Evolutionary conservation across 768 basidiomycete species (phyloP).

Genomic region (Sporobolomyces phaffii): DNA sequence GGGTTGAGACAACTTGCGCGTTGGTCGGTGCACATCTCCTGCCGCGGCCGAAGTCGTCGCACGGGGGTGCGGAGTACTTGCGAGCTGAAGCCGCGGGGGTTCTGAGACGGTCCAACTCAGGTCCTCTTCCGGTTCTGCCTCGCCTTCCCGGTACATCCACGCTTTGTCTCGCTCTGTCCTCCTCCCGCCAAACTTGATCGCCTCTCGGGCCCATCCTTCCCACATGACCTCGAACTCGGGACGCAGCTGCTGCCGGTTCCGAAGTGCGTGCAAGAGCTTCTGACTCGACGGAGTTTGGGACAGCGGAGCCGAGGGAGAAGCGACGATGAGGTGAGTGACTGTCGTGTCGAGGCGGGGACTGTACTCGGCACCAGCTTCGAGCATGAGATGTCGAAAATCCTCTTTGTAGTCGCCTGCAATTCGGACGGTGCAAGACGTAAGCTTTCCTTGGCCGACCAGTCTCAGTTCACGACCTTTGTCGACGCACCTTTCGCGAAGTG

Average conservation of each 20-base stretch:
- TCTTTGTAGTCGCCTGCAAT: conserved; percentile 21
- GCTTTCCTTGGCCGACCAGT: no score
- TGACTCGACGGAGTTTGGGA: conserved; percentile 5
- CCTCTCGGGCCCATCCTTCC: conserved; percentile 35
- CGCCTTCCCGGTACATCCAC: conserved; percentile 3
- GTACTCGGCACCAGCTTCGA: conserved; percentile 1
- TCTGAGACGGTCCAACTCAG: not conserved
- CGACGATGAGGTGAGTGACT: conserved; percentile 32
- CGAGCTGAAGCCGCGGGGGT: not conserved
- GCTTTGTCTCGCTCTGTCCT: not conserved
- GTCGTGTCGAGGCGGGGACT: not conserved
- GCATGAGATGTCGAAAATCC: not conserved
- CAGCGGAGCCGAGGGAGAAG: conserved; percentile 22
- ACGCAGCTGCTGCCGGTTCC: not conserved
- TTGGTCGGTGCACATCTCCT: not conserved
- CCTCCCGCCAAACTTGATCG: conserved; percentile 15
- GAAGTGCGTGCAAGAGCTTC: conserved; percentile 23
- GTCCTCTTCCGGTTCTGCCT: not conserved
- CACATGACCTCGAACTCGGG: conserved; percentile 16
- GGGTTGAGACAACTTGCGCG: not conserved
- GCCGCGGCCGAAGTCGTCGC: not conserved
- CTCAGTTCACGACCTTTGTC: not conserved
- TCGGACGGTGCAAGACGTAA: no score
- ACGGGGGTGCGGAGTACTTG: not conserved
- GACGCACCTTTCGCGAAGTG: conserved; percentile 17